A percentile compares a stretch with the other conserved stretches of the same genome.
phyloP scores from a whole-genome alignment of 2,329 filamentous ascomycete genomes.

The Monascus ruber region DNA sequence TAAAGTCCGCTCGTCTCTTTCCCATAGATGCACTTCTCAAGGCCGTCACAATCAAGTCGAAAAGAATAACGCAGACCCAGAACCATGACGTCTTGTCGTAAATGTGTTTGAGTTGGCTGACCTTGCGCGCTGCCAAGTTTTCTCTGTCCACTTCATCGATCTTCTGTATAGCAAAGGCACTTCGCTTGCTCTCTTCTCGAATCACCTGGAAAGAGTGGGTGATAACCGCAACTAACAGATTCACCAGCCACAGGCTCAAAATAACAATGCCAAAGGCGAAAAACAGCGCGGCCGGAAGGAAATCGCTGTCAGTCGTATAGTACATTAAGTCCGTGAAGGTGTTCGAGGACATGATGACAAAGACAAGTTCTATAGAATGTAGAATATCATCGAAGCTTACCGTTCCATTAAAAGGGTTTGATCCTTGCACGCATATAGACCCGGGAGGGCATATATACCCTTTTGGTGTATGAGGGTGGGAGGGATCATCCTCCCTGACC shows the following conservation, averaged over 20 bases:
- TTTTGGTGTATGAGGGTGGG: conserved; percentile 47
- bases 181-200: conserved; percentile 85
- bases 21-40: conserved; percentile 69
- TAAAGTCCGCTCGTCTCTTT: conserved; percentile 47
- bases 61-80: conserved; percentile 72
- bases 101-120: conserved; percentile 50
- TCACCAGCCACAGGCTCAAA: conserved; percentile 91
- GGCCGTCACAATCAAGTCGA: conserved; percentile 68
- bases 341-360: conserved; percentile 97
- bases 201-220: conserved; percentile 98
- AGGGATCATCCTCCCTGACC: conserved; percentile 48
- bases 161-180: conserved; percentile 76
- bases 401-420: conserved; percentile 71
- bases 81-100: conserved; percentile 64
- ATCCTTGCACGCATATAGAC: conserved; percentile 69
- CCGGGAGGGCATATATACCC: conserved; percentile 79
- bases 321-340: conserved; percentile 95
- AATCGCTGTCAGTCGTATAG: conserved; percentile 83
- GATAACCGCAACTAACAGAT: conserved; percentile 89
- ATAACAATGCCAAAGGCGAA: conserved; percentile 67
- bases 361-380: conserved; percentile 85
- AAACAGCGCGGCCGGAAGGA: conserved; percentile 71
- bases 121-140: conserved; percentile 16
- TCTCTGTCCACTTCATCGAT: conserved; percentile 39
- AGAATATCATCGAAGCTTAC: conserved; percentile 92